Percentiles rank a stretch among this genome's conserved stretches.
These are phyloP conservation scores for Anthracocystis walkeri DNA, from an alignment of 1,284 basidiomycete genomes.

Conservation along the genomic window DNA sequence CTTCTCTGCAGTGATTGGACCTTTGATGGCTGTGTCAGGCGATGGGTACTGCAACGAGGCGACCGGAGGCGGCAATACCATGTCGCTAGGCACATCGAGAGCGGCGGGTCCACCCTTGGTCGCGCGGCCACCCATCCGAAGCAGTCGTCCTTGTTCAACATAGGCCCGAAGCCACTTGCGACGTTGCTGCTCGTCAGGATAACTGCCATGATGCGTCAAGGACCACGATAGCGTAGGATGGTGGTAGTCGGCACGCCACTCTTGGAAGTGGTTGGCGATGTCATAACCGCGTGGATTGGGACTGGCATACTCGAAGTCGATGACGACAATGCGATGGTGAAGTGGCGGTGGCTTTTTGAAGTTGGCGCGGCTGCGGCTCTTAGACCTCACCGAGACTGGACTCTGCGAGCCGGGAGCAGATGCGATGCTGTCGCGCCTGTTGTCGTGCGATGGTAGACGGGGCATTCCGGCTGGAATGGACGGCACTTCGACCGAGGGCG, in stretches of 20 bases:
- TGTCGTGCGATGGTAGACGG: constrained; percentile 29
- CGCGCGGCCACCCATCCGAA: constrained; percentile 53
- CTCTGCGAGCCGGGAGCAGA: constrained; percentile 28
- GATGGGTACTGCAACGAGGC: constrained; percentile 28
- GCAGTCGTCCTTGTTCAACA: constrained; percentile 63
- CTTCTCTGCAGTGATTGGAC: constrained; percentile 40
- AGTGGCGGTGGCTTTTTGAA: constrained; percentile 42
- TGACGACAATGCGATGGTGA: constrained; percentile 65
- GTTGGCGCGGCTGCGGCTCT: constrained; percentile 34
- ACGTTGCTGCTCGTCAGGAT: constrained; percentile 58
- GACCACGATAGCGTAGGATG: constrained; percentile 60
- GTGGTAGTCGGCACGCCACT: constrained; percentile 67
- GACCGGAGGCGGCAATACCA: constrained; percentile 52
- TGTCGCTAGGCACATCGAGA: constrained; percentile 39
- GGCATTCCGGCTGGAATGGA: constrained; percentile 57
- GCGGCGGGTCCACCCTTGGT: constrained; percentile 30
- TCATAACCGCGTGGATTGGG: constrained; percentile 65
- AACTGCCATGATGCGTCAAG: constrained; percentile 56
- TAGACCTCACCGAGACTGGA: constrained; percentile 32
- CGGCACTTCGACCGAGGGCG: constrained; percentile 24
- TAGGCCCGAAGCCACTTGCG: constrained; percentile 66
- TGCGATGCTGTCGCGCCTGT: constrained; percentile 30
- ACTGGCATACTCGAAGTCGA: constrained; percentile 66
- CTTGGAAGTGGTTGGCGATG: constrained; percentile 68
- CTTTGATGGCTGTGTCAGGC: constrained; percentile 25